Evolutionary conservation across 805 yeast genomes (phyloP).

Genomic region (Ogataea thermomethanolica): DNA sequence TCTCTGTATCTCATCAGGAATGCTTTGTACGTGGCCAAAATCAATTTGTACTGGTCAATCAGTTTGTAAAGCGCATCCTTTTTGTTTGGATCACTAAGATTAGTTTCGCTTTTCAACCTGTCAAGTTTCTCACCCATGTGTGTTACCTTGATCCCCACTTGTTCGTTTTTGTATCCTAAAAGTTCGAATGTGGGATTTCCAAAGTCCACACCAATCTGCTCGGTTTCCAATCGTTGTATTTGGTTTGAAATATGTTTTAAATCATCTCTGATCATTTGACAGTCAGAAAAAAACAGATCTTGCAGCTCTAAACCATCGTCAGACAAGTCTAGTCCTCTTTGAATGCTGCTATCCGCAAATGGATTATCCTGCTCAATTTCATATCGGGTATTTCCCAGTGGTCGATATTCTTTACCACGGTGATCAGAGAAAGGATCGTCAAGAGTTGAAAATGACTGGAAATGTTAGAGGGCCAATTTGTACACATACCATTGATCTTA

Average conservation of each 20-base stretch:
- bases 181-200: not conserved
- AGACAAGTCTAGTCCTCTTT: no score
- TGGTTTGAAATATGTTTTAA: not conserved
- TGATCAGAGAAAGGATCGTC: conserved; percentile 1
- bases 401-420: not conserved
- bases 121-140: not conserved
- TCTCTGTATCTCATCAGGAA: not conserved
- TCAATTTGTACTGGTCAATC: conserved; percentile 2
- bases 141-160: no score
- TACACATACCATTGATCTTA: no score
- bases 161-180: not conserved
- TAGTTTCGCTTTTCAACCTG: not conserved
- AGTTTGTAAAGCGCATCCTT: not conserved
- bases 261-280: conserved; percentile 1
- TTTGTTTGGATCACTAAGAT: not conserved
- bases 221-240: conserved; percentile 2
- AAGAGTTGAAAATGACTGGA: conserved; percentile 2
- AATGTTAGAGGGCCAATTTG: no score
- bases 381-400: no score
- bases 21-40: conserved; percentile 6
- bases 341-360: no score
- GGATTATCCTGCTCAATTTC: no score
- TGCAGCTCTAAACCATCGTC: conserved; percentile 1
- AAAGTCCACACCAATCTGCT: not conserved
- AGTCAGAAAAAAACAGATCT: conserved; percentile 3